Base-by-base conservation (phyloP, 1,284 basidiomycete species). In the Melampsora larici-populina region DNA sequence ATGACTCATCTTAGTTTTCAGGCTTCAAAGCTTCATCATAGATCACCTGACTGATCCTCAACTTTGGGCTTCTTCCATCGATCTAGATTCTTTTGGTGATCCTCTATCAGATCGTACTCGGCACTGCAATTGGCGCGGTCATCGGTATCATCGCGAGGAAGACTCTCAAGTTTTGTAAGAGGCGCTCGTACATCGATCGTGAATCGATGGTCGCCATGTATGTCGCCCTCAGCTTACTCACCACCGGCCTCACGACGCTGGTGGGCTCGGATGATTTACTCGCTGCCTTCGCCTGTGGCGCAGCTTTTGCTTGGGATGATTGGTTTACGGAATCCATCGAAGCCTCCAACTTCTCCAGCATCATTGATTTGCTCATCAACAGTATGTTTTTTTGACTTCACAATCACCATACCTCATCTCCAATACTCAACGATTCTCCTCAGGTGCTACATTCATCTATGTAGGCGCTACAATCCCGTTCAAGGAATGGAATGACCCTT, bases 161-260 rank as follows among this genome's bases (percentile, higher is more conserved):
- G 84, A 87, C 97, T 74, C 95, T 99, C 92, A 93, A 94, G 83
- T 97, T 95, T 85, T 95, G 93, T 81, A 90, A 98, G 84, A 86
- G 89, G 21, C 89, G 90, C 77, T 90, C 92, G 81, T 88, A 97
- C 80, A 96, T 99, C 82, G 97, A 99, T 85, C 87, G 96, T 80
- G 94, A 98, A 83, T 97, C 94, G 48, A 97, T 91, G 84, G 89
- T 97, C 36, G 92, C 93, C 0, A 94, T 88, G 82, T 97, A 95
- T 83, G 87, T 98, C 71, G 91, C 92, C 29, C 85, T 97, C 24
- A 84, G 86, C 6, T 83, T 87, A 68, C 82, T 96, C 80, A 92
- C 91, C 24, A 91, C 93, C 78, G 94, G 94, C 43, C 87, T 91
- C 49, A 91, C 90, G 73, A 91, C 90, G 0, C 87, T 97, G 18